phyloP scores from a whole-genome alignment of 768 basidiomycete genomes.

The Russula ochroleuca region DNA sequence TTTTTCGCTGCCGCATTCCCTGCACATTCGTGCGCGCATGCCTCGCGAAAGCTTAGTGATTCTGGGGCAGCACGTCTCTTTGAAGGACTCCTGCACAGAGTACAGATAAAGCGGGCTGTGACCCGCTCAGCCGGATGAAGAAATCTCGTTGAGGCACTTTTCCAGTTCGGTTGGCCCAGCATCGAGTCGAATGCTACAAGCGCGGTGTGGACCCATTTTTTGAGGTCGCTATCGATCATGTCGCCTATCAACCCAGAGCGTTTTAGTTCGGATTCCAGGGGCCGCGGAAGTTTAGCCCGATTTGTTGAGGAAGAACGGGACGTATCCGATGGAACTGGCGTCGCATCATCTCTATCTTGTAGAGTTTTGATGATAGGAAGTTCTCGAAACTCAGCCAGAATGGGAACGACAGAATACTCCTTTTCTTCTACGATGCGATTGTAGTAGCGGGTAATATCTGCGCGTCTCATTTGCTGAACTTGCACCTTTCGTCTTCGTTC shows the following conservation, averaged over 20 bases:
- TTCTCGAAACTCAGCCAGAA: slow-evolving; percentile 45
- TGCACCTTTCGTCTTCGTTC: slow-evolving; percentile 33
- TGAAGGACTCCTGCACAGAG: slow-evolving; percentile 42
- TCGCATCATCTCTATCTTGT: slow-evolving; percentile 30
- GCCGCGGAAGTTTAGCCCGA: not conserved
- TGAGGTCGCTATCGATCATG: slow-evolving; percentile 44
- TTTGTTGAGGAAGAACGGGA: not conserved
- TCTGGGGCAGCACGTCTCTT: slow-evolving; percentile 37
- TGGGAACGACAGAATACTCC: slow-evolving; percentile 38
- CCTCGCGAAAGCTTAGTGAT: slow-evolving; percentile 54
- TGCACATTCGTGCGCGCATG: slow-evolving; percentile 57
- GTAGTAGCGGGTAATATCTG: slow-evolving; percentile 43
- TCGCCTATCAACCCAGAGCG: slow-evolving; percentile 33
- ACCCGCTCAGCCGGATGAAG: slow-evolving; percentile 56
- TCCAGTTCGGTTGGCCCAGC: slow-evolving; percentile 54
- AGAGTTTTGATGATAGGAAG: slow-evolving; percentile 44
- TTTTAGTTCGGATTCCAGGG: slow-evolving; percentile 28
- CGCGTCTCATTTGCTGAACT: slow-evolving; percentile 31
- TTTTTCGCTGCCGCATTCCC: slow-evolving; percentile 31
- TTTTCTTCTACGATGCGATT: slow-evolving; percentile 41
- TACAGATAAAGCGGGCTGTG: slow-evolving; percentile 58
- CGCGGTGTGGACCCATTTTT: slow-evolving; percentile 46
- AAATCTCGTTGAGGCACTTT: slow-evolving; percentile 41
- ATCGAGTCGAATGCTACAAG: slow-evolving; percentile 41
- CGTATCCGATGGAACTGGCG: not conserved